These are phyloP conservation scores for Colletotrichum somersetense DNA, from an alignment of 2,329 filamentous ascomycete species.

Conservation along the genomic window DNA sequence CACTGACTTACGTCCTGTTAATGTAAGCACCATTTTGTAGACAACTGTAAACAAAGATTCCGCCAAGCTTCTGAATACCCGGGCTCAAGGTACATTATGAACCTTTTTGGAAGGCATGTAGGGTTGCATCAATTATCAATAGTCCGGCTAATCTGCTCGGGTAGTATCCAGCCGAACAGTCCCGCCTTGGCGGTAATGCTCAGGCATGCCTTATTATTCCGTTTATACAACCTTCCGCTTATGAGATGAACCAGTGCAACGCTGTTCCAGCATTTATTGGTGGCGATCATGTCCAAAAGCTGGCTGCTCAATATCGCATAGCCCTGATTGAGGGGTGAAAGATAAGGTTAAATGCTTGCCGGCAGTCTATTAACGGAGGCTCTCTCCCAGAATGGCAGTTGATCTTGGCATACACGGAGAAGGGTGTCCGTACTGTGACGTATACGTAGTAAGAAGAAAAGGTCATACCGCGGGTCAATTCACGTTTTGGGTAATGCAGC, in stretches of 20 bases:
- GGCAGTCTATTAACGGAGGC: neutral
- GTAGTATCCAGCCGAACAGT: neutral
- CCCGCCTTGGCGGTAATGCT: neutral
- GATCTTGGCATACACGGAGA: neutral
- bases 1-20: no score
- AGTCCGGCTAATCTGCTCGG: neutral
- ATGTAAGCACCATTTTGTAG: no score
- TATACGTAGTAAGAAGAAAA: neutral
- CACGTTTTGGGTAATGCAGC: neutral
- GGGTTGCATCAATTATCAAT: no score
- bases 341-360: constrained; percentile 11
- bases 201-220: neutral
- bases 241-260: neutral
- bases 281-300: neutral
- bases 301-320: neutral
- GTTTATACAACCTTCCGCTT: neutral
- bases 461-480: neutral
- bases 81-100: neutral
- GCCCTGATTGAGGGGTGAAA: neutral
- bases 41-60: no score
- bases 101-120: no score
- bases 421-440: neutral
- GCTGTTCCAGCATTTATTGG: no score
- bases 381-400: constrained; percentile 13
- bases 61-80: neutral